Evolutionary conservation across 345 rosid species (phyloP).

Genomic region (Camelina sativa): DNA sequence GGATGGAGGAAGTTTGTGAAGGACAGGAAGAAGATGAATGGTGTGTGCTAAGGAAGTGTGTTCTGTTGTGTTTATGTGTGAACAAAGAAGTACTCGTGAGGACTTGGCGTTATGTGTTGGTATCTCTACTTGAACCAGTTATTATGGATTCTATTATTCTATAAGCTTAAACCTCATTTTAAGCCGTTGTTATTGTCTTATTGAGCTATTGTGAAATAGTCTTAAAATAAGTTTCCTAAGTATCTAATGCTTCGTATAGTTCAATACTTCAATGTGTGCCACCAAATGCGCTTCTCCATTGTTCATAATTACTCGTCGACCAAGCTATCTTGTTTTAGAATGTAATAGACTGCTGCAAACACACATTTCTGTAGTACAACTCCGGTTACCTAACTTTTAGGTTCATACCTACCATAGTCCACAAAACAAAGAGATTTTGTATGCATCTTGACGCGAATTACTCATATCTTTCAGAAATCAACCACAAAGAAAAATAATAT

Average conservation of each 20-base stretch:
- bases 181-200: conserved; percentile 6
- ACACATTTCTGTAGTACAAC: neutral
- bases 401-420: neutral
- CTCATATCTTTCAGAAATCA: neutral
- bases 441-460: neutral
- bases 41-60: conserved; percentile 45
- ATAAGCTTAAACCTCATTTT: conserved; percentile 9
- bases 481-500: neutral
- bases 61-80: conserved; percentile 5
- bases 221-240: neutral
- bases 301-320: no score
- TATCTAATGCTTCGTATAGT: neutral
- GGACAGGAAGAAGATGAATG: conserved; percentile 53
- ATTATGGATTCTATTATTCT: conserved; percentile 4
- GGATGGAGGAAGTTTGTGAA: conserved; percentile 61
- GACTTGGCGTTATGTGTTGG: conserved; percentile 28
- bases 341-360: no score
- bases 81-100: conserved; percentile 6
- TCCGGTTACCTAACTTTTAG: neutral
- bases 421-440: neutral
- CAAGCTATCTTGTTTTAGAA: no score
- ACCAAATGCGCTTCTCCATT: no score
- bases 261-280: no score
- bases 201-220: neutral
- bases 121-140: conserved; percentile 15